A percentile compares a stretch with the other conserved stretches of the same genome.
Evolutionary conservation across 768 basidiomycete genomes (phyloP).

Genomic region (Aureoboletus auriporus): DNA sequence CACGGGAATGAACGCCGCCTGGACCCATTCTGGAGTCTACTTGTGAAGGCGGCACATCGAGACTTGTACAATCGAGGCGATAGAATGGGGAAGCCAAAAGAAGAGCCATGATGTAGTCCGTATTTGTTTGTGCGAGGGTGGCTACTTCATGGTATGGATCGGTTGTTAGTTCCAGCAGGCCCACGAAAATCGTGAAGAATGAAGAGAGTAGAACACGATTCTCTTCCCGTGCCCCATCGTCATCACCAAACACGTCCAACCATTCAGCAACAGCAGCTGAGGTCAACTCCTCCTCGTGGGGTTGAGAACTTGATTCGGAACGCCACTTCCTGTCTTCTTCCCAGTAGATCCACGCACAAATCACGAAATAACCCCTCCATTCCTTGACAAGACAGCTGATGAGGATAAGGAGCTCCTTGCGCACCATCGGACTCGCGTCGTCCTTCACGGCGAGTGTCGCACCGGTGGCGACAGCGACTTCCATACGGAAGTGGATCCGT

Average conservation of each 20-base stretch:
- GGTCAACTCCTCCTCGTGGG: slow-evolving; percentile 69
- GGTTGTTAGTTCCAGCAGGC: slow-evolving; percentile 84
- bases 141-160: slow-evolving; percentile 95
- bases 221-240: slow-evolving; percentile 66
- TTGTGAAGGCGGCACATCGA: slow-evolving; percentile 46
- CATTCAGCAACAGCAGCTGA: slow-evolving; percentile 72
- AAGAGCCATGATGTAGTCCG: slow-evolving; percentile 90
- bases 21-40: slow-evolving; percentile 31
- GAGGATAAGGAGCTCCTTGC: slow-evolving; percentile 89
- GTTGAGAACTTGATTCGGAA: slow-evolving; percentile 28
- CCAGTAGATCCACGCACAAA: slow-evolving; percentile 96
- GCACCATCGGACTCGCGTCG: slow-evolving; percentile 94
- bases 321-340: slow-evolving; percentile 80
- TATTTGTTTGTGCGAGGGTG: slow-evolving; percentile 82
- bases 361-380: slow-evolving; percentile 93
- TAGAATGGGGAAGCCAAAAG: slow-evolving; percentile 88
- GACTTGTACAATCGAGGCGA: slow-evolving; percentile 62
- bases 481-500: slow-evolving; percentile 79
- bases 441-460: slow-evolving; percentile 86
- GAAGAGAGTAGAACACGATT: slow-evolving; percentile 84
- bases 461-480: slow-evolving; percentile 88
- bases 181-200: slow-evolving; percentile 89
- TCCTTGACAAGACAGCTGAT: slow-evolving; percentile 93
- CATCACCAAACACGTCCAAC: slow-evolving; percentile 65
- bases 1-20: slow-evolving; percentile 36